phyloP scores from a whole-genome alignment of 371 early-diverging fungal genomes.

The Zychaea mexicana region DNA sequence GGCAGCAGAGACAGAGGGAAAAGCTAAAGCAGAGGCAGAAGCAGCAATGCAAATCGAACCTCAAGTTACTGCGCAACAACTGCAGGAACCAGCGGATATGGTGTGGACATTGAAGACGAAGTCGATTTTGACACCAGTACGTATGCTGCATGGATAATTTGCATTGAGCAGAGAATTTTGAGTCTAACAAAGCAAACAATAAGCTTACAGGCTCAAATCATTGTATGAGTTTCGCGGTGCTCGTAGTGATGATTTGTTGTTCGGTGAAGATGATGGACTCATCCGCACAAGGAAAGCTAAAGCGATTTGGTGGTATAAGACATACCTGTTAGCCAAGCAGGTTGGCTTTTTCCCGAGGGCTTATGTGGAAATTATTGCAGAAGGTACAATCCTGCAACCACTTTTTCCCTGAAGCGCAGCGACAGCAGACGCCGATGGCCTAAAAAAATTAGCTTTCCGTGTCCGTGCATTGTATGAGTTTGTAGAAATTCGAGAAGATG shows the following conservation, averaged over 20 bases:
- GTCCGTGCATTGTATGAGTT: constrained; percentile 49
- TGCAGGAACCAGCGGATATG: constrained; percentile 46
- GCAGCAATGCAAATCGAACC: background rate
- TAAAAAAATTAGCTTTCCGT: constrained; percentile 36
- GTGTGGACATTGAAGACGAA: constrained; percentile 50
- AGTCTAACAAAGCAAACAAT: background rate
- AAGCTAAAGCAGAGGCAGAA: background rate
- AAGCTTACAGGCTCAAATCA: constrained; percentile 48
- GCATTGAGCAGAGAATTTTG: background rate
- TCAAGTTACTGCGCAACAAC: no score
- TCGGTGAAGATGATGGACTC: constrained; percentile 49
- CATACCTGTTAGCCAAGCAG: constrained; percentile 30
- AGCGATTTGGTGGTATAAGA: constrained; percentile 56
- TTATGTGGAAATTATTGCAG: constrained; percentile 45
- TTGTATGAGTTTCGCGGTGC: constrained; percentile 51
- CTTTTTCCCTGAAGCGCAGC: no score
- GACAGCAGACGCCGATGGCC: no score
- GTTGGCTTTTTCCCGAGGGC: constrained; percentile 49
- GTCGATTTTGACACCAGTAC: constrained; percentile 50
- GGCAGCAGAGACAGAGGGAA: constrained; percentile 1
- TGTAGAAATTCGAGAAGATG: constrained; percentile 41
- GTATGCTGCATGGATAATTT: background rate
- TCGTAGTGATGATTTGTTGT: constrained; percentile 49
- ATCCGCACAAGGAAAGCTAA: constrained; percentile 51
- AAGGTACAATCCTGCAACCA: no score